Conservation (phyloP, 768 basidiomycete species). For the Phanerochaete carnosa region DNA sequence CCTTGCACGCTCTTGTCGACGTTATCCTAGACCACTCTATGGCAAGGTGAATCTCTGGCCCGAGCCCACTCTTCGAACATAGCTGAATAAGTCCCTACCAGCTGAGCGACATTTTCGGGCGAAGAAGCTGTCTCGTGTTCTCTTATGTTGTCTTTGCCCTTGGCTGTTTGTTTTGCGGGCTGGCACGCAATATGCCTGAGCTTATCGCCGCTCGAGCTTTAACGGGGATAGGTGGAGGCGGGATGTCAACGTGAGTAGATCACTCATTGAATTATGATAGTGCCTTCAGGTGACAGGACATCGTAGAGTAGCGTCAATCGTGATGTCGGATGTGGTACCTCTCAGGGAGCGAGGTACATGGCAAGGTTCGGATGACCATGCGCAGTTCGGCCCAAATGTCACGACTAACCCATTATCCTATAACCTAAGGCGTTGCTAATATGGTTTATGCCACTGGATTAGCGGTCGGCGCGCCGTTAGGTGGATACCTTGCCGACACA, state of each 20-base stretch:
- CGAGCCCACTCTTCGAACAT: neutral
- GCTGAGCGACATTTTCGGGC: slow-evolving; percentile 60
- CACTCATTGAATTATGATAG: neutral
- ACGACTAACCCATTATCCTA: neutral
- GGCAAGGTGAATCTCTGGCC: slow-evolving; percentile 38
- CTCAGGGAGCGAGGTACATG: slow-evolving; percentile 64
- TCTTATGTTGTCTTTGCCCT: slow-evolving; percentile 52
- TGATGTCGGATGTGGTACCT: slow-evolving; percentile 64
- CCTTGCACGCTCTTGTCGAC: neutral
- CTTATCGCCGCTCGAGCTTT: slow-evolving; percentile 51
- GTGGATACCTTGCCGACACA: slow-evolving; percentile 58
- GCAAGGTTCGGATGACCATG: slow-evolving; percentile 44
- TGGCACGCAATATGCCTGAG: slow-evolving; percentile 51
- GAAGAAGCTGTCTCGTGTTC: slow-evolving; percentile 54
- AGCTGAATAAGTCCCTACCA: neutral
- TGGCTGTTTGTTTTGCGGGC: slow-evolving; percentile 51
- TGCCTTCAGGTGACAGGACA: neutral
- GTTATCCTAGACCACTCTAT: slow-evolving; percentile 48
- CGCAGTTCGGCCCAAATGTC: neutral
- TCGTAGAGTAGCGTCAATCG: slow-evolving; percentile 54
- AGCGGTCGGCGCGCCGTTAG: slow-evolving; percentile 57
- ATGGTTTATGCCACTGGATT: slow-evolving; percentile 58
- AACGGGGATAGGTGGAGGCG: slow-evolving; percentile 59
- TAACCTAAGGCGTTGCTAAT: slow-evolving; percentile 47
- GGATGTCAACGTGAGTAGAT: slow-evolving; percentile 54